Base-by-base conservation (phyloP, 345 rosid species). In the Tarenaya hassleriana region DNA sequence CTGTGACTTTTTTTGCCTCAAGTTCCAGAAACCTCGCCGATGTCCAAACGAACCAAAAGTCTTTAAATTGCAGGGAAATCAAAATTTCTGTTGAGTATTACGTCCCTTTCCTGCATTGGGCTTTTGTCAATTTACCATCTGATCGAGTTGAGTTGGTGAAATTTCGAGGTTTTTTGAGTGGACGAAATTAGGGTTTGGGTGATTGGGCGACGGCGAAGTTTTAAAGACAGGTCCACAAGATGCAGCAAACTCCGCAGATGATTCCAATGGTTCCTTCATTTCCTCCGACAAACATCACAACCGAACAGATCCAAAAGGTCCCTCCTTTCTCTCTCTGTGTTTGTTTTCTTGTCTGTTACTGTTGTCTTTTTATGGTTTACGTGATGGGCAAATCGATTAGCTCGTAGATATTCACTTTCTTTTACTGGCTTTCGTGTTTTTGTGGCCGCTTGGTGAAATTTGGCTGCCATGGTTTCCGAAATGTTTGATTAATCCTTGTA, bases 221-320 rank as follows among this genome's bases (percentile, higher is more conserved):
- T 34, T 7, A 16, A 58, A 32, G 9, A 31, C 7, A 42, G 41
- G 31, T 37, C 29, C 8, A 24, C 39, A 73, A 68, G 74, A 80
- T 81, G 95, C 95, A 84, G 84, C 95, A 83, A 76, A 79, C 79
- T 60, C 88, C 74, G 49, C 86, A 76, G 56, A 88, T 85, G 94
- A 69, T 79, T 48, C 84, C 90, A 18, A 61, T 78, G 58, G 75
- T 83, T 86, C 78, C 88, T 57, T 70, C 95, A 4, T 77, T 70
- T 55, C 83, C 94, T 4, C 79, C 84, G 3, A 53, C 82, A 1
- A 86, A 77, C 65, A 77, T 86, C 73, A 81, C 94, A 41, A 86
- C 97, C 41, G 95, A 90, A 69, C 97, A 90, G 83, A 84, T 90
- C 80, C 97, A 90, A 66, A 86, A 86, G 95, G 97, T 80, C 32